phyloP scores from a whole-genome alignment of 768 basidiomycete genomes.

The Boletus eberwhitei region DNA sequence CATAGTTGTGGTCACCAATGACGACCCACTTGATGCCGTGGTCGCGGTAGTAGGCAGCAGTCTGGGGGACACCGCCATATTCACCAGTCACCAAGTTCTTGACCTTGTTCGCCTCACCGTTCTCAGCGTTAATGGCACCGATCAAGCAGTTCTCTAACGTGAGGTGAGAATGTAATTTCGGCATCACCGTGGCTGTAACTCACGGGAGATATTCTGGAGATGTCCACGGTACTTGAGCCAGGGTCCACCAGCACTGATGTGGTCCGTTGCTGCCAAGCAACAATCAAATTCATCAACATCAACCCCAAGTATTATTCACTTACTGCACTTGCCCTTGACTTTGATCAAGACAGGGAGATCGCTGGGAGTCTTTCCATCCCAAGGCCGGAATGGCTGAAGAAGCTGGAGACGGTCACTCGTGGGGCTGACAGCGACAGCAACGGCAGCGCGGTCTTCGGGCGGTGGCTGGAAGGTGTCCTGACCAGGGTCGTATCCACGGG shows the following conservation, averaged over 20 bases:
- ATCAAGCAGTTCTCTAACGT: slow-evolving; percentile 89
- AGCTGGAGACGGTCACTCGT: slow-evolving; percentile 89
- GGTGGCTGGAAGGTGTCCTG: slow-evolving; percentile 97
- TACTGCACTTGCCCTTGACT: slow-evolving; percentile 98
- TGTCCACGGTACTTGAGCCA: slow-evolving; percentile 99
- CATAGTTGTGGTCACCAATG: slow-evolving; percentile 93
- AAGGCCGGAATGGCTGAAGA: slow-evolving; percentile 82
- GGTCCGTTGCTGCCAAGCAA: slow-evolving; percentile 65
- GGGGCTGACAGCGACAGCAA: slow-evolving; percentile 84
- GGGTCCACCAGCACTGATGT: slow-evolving; percentile 96
- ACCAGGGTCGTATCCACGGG: slow-evolving; percentile 94
- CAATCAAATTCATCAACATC: background rate
- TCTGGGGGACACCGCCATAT: slow-evolving; percentile 80
- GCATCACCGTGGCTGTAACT: slow-evolving; percentile 24
- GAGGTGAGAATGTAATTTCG: slow-evolving; percentile 3
- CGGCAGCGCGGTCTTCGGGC: slow-evolving; percentile 76
- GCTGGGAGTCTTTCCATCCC: slow-evolving; percentile 89
- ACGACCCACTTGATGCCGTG: slow-evolving; percentile 95
- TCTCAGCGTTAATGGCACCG: slow-evolving; percentile 94
- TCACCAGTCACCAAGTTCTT: slow-evolving; percentile 88
- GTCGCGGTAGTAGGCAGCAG: slow-evolving; percentile 86
- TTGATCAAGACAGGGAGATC: slow-evolving; percentile 96
- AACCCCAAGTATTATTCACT: slow-evolving; percentile 30
- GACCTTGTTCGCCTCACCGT: slow-evolving; percentile 94
- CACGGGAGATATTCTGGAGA: slow-evolving; percentile 95